These are phyloP conservation scores for Pseudogymnoascus destructans DNA, from an alignment of 2,329 filamentous ascomycete species.

Conservation along the genomic window DNA sequence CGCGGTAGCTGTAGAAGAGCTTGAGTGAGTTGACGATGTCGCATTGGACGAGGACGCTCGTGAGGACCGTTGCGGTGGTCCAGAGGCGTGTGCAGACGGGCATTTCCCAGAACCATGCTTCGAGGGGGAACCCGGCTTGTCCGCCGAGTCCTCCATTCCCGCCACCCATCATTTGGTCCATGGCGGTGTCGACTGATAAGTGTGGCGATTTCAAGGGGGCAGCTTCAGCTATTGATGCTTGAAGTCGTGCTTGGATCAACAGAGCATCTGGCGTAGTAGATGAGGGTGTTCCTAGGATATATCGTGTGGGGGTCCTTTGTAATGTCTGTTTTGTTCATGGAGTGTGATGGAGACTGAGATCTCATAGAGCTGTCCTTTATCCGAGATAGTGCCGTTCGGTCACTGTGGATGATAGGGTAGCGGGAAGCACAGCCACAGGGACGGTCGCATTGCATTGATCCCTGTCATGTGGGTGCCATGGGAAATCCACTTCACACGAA, in stretches of 20 bases:
- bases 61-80: conserved; percentile 84
- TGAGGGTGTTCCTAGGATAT: background rate
- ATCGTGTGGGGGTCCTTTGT: background rate
- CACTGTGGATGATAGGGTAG: conserved; percentile 1
- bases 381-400: background rate
- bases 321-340: background rate
- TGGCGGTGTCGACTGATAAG: conserved; percentile 11
- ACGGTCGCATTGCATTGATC: background rate
- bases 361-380: conserved; percentile 2
- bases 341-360: background rate
- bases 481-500: conserved; percentile 1
- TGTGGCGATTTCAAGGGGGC: background rate
- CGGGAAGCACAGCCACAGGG: conserved; percentile 7
- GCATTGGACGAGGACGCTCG: conserved; percentile 83
- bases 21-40: conserved; percentile 87
- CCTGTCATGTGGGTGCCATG: background rate
- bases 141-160: conserved; percentile 30
- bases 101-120: conserved; percentile 99
- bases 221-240: background rate
- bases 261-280: background rate
- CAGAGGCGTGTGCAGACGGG: conserved; percentile 91
- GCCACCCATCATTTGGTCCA: conserved; percentile 27
- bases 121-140: conserved; percentile 60
- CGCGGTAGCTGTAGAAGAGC: conserved; percentile 89
- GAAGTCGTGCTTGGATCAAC: background rate